Percentiles rank a stretch among this genome's conserved stretches.
Conservation (phyloP, 306 rosid species). For the Glycine tomentella region DNA sequence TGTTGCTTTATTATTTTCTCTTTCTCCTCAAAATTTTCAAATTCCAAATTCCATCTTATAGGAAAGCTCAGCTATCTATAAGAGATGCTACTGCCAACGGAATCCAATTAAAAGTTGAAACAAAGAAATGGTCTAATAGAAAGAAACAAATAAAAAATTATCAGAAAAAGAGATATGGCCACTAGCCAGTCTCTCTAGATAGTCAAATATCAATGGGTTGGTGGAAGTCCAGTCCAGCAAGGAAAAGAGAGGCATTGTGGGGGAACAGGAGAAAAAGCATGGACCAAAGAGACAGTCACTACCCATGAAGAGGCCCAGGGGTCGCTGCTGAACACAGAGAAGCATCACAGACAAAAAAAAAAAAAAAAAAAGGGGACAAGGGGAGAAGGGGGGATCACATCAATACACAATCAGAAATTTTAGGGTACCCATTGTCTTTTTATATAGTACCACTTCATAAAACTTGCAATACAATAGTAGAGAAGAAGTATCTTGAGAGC, state of each 20-base stretch:
- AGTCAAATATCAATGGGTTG: background rate
- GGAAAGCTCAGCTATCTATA: background rate
- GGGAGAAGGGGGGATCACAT: background rate
- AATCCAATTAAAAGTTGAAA: constrained; percentile 32
- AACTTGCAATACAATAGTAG: constrained; percentile 1
- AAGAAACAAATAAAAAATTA: background rate
- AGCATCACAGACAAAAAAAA: background rate
- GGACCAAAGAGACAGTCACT: background rate
- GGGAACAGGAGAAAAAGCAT: background rate
- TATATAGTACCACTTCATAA: background rate
- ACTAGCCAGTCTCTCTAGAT: constrained; percentile 2
- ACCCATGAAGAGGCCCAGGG: background rate
- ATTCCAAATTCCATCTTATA: constrained; percentile 13
- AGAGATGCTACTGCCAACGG: constrained; percentile 11
- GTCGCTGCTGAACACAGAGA: background rate
- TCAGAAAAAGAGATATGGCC: background rate
- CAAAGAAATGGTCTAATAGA: constrained; percentile 8
- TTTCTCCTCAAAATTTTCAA: background rate
- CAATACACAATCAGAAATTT: background rate
- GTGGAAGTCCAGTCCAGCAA: constrained; percentile 9
- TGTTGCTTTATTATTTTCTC: background rate
- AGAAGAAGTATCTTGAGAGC: constrained; percentile 20
- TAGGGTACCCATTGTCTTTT: no score
- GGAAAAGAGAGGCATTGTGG: background rate
- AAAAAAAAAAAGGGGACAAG: background rate